Conservation (phyloP, 495 filamentous ascomycete species). For the Lentithecium fluviatile region DNA sequence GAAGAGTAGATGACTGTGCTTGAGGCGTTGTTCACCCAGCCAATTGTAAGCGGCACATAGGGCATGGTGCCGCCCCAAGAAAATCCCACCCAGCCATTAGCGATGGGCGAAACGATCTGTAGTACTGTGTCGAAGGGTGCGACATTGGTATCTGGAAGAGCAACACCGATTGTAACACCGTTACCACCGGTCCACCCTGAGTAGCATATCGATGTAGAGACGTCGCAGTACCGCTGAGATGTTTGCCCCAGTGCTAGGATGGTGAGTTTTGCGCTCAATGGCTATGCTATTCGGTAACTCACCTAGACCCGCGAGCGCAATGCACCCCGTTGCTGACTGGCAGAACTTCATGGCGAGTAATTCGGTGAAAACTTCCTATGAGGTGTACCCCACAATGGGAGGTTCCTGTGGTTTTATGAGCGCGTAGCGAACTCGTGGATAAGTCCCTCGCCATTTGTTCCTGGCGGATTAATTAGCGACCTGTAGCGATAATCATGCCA, state of each 20-base stretch:
- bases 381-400: conserved; percentile 10
- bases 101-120: conserved; percentile 31
- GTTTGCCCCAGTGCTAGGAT: conserved; percentile 3
- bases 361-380: neutral
- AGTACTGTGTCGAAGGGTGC: conserved; percentile 26
- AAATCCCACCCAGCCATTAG: conserved; percentile 33
- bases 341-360: conserved; percentile 17
- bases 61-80: conserved; percentile 34
- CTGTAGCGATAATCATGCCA: conserved; percentile 21
- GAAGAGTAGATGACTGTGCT: conserved; percentile 29
- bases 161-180: conserved; percentile 27
- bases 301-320: conserved; percentile 15
- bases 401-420: conserved; percentile 23
- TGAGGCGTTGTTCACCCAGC: conserved; percentile 27
- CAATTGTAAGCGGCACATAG: conserved; percentile 30
- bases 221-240: conserved; percentile 24
- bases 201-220: conserved; percentile 24
- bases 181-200: conserved; percentile 23
- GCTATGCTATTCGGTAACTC: neutral
- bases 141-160: conserved; percentile 14
- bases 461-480: conserved; percentile 15
- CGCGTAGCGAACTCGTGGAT: conserved; percentile 7
- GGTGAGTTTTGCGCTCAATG: conserved; percentile 1
- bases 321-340: neutral
- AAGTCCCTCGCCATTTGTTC: conserved; percentile 11